Percentiles rank a stretch among this genome's conserved stretches.
Evolutionary conservation across 2,329 filamentous ascomycete species (phyloP).

Genomic region (Zasmidium citrigriseum): DNA sequence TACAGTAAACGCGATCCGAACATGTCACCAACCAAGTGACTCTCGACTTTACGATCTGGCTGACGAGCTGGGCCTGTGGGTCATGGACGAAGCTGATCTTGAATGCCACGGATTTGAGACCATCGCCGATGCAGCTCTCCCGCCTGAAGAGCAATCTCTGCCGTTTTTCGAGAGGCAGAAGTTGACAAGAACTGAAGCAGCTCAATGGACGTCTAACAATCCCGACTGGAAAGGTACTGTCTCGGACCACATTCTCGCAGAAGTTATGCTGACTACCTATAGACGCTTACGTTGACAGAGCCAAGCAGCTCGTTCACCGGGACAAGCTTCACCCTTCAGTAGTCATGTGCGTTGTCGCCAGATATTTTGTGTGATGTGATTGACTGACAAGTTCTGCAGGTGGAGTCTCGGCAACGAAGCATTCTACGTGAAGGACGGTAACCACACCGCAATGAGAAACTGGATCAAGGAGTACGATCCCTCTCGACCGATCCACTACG

Average conservation of each 20-base stretch:
- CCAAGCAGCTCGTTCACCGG: slow-evolving; percentile 63
- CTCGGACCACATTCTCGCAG: neutral
- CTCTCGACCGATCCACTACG: slow-evolving; percentile 65
- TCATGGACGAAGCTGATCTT: slow-evolving; percentile 59
- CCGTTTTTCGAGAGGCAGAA: slow-evolving; percentile 50
- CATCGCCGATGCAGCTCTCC: slow-evolving; percentile 30
- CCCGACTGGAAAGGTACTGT: slow-evolving; percentile 56
- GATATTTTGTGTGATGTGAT: too few relatives aligned
- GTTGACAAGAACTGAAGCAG: slow-evolving; percentile 56
- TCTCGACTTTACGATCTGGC: slow-evolving; percentile 60
- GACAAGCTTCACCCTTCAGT: slow-evolving; percentile 73
- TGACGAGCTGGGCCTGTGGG: slow-evolving; percentile 68
- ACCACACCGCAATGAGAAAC: slow-evolving; percentile 68
- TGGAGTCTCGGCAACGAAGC: slow-evolving; percentile 76
- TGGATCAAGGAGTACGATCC: slow-evolving; percentile 61
- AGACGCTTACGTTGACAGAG: slow-evolving; percentile 67
- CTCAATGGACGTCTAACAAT: slow-evolving; percentile 63
- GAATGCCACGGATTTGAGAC: slow-evolving; percentile 50
- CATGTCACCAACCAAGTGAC: slow-evolving; percentile 68
- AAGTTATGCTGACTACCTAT: neutral
- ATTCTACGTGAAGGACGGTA: slow-evolving; percentile 62
- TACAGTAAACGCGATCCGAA: slow-evolving; percentile 65
- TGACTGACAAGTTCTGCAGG: neutral
- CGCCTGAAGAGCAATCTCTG: slow-evolving; percentile 56
- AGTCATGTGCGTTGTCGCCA: slow-evolving; percentile 54